Base-by-base conservation (phyloP, 225 moss, liverwort and hornwort genomes). In the Lunularia cruciata region DNA sequence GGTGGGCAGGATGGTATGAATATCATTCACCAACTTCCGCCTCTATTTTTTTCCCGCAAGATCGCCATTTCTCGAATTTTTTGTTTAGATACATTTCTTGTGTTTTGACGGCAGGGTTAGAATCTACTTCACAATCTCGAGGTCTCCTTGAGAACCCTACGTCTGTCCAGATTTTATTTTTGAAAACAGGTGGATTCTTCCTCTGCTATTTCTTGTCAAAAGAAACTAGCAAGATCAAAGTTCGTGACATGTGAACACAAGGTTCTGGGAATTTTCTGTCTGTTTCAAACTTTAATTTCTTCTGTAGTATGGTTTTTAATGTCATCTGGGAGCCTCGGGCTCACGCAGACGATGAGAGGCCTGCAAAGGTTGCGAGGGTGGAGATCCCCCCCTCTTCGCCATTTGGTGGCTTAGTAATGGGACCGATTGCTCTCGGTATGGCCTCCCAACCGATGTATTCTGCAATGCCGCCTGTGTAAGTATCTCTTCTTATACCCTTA, bases 401-500 rank as follows among this genome's bases (percentile, higher is more conserved):
- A 76, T 87, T 83, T 55, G 96, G 90, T 75, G 95, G 84, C 49
- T 72, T 81, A 38, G 81, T 84, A 78, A 76, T 92, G 87, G 81
- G 90, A 72, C 86, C 92, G 65, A 83, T 78, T 81, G 86, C 85
- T 79, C 79, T 88, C 72, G 81, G 85, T 86, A 86, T 94, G 87
- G 76, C 87, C 84, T 83, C 89, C 81, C 91, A 90, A 87, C 84
- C 87, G 84, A 78, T 85, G 79, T 89, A 87, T 91, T 66, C 89
- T 83, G 83, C 89, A 83, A 88, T 95, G 82, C 89, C 83, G 72
- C 87, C 85, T 85, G 87, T 84, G 88, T 92, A 86, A 92, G 89
- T 90, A 78, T 86, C 79, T 70, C 65, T 87, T 79, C 75, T 64
- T 78, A 76, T 83, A 82, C 85, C 88, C 83, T 93, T 85, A 88